Base-by-base conservation (phyloP, 331 rosid genomes). In the Saraca asoca region DNA sequence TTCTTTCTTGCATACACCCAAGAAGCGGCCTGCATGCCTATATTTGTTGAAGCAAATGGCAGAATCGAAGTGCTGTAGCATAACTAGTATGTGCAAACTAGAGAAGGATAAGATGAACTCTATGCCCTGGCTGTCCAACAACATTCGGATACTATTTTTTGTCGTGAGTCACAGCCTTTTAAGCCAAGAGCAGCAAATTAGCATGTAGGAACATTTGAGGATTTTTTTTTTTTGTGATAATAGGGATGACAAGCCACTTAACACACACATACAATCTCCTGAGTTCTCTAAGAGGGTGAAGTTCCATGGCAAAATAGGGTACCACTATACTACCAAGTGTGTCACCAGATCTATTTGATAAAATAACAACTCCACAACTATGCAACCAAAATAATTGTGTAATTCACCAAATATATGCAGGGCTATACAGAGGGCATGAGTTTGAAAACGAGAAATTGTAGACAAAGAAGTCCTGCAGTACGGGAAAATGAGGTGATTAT, bases 41-140 rank as follows among this genome's bases (percentile, higher is more conserved):
- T 63, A 43, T 31, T 54, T 34, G 33, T 45, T 13, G 50, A 72
- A 18, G 64, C 42, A 43, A 62, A 62, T 29, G 61, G 20, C 13
- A 9, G 2, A 34, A 9, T 14, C 5, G 29, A 33, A 71, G 14
- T 49, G 45, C 16, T 7, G 9, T 24, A 9, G 44, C 10, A 60
- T 45, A 59, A 50, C 68, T n/a, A 46, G 13, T 39, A 12, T 38
- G 24, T 24, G 31, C 31, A 24, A 51, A 46, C 31, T 5, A 17
- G 14, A 12, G 7, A 57, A 43, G 51, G 52, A 48, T 9, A 13
- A 42, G 20, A 56, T 17, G 44, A 44, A 34, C 48, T 10, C 44
- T 9, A 34, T 43, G 13, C 43, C 54, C 0, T 37, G 12, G 39
- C 14, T 62, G 6, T 33, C 34, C 5, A 42, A 29, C 53, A 60